Evolutionary conservation across 2,329 filamentous ascomycete species (phyloP).

Genomic region (Kalmusia sp.): DNA sequence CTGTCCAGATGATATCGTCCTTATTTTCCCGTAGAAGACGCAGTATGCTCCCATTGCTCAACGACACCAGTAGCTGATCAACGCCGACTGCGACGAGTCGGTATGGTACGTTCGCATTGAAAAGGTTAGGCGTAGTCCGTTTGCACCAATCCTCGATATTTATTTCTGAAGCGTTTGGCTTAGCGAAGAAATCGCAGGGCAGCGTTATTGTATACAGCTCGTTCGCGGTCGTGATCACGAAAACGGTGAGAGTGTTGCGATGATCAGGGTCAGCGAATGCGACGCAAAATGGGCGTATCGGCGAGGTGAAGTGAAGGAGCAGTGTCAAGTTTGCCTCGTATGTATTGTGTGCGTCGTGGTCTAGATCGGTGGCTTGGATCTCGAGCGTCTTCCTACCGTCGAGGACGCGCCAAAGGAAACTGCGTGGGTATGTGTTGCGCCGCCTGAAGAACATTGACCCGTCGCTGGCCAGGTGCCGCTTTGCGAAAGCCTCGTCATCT

Average conservation of each 20-base stretch:
- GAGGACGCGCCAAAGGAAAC: conserved; percentile 89
- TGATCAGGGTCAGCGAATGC: conserved; percentile 81
- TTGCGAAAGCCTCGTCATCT: conserved; percentile 77
- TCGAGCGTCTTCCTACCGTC: conserved; percentile 82
- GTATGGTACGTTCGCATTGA: conserved; percentile 81
- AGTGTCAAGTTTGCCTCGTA: conserved; percentile 76
- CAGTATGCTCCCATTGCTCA: conserved; percentile 80
- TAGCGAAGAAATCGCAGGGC: conserved; percentile 81
- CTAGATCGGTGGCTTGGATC: conserved; percentile 82
- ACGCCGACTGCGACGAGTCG: conserved; percentile 77
- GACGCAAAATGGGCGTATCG: conserved; percentile 79
- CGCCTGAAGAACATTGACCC: conserved; percentile 86
- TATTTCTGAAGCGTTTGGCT: conserved; percentile 71
- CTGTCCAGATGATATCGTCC: conserved; percentile 64
- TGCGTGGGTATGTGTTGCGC: conserved; percentile 77
- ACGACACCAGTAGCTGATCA: conserved; percentile 77
- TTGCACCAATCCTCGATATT: conserved; percentile 80
- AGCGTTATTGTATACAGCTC: conserved; percentile 85
- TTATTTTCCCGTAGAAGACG: conserved; percentile 58
- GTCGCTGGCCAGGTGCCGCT: conserved; percentile 73
- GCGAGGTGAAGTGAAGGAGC: conserved; percentile 76
- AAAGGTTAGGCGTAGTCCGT: conserved; percentile 72
- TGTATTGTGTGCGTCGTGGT: conserved; percentile 67
- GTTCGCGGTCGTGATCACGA: conserved; percentile 79
- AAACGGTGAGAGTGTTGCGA: conserved; percentile 78